phyloP scores from a whole-genome alignment of 768 basidiomycete genomes.

The Psilocybe tampanensis region DNA sequence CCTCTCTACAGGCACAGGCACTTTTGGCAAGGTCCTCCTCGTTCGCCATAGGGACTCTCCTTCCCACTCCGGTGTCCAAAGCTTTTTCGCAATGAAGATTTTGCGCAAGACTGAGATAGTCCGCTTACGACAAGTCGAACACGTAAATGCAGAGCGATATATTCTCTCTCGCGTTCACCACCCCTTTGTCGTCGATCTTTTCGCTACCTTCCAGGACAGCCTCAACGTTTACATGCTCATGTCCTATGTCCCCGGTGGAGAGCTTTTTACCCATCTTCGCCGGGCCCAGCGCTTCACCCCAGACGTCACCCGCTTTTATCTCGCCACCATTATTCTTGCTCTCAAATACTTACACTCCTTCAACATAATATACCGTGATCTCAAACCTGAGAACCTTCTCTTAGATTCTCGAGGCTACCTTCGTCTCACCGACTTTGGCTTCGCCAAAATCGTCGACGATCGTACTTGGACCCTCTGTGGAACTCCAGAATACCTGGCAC shows the following conservation, averaged over 20 bases:
- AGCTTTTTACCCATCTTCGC: constrained; percentile 95
- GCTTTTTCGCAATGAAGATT: constrained; percentile 87
- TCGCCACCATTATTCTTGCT: constrained; percentile 94
- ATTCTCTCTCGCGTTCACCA: constrained; percentile 92
- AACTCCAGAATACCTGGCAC: constrained; percentile 95
- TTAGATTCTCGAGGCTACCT: constrained; percentile 92
- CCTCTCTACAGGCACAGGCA: constrained; percentile 94
- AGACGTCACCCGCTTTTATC: constrained; percentile 97
- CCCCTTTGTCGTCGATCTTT: constrained; percentile 96
- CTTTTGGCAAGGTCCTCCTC: constrained; percentile 91
- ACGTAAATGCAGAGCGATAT: constrained; percentile 94
- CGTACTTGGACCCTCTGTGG: constrained; percentile 98
- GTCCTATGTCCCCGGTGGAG: constrained; percentile 95
- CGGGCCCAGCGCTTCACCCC: constrained; percentile 94
- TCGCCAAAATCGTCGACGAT: constrained; percentile 96
- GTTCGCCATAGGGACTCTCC: constrained; percentile 70
- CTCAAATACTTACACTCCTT: constrained; percentile 93
- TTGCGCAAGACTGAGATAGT: constrained; percentile 86
- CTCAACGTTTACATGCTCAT: constrained; percentile 98
- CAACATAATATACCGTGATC: constrained; percentile 98
- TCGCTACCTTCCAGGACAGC: constrained; percentile 93
- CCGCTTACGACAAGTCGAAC: constrained; percentile 92
- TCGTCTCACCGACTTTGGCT: constrained; percentile 96
- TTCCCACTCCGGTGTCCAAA: constrained; percentile 49
- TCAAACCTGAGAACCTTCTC: constrained; percentile 98